Evolutionary conservation across 176 grass and related monocot genomes (phyloP), one percentile per base, ranked within the genome.

Genomic region (Musa acuminata): DNA sequence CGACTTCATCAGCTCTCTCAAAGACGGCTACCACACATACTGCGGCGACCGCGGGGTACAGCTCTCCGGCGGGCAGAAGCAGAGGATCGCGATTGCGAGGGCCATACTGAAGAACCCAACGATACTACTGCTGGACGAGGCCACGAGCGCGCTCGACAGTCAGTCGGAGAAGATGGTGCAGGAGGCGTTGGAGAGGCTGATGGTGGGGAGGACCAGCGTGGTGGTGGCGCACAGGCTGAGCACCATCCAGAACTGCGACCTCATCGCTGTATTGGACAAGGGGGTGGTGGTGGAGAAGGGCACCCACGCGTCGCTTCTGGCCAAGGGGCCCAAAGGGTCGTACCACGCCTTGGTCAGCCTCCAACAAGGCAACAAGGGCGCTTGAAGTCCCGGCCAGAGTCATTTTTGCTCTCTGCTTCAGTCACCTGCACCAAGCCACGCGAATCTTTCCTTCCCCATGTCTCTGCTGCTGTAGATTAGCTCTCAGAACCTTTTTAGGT

Each of bases 21-120:
- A 84, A 23, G 26, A 83, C 23, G 88, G 88, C 26, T 90, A 90
- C n/a, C 82, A 82, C 7, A 83, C 88, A 0, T 69, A 74, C 50
- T 71, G 86, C 49, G 88, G 88, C 10, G 79, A 87, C 66, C 75
- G 88, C 24, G 84, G 88, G 2, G 63, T 80, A 19, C 88, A 87
- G 75, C 79, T 90, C 14, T 90, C 88, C 0, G 88, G 82, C 65
- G 88, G 88, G 20, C 84, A 90, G 79, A 66, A 83, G 76, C 88
- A 87, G 78, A 80, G 88, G 63, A 53, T 90, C 55, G 79, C 84
- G 35, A 79, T 90, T 75, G 88, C 84, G 26, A 73, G 88, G 0
- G 88, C 84, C 54, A 63, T 84, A 1, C 79, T 90, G 29, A 90
- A 79, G 75, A 74, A 90, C 71, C 78, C 84, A 2, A 75, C 72